phyloP scores from a whole-genome alignment of 768 basidiomycete genomes.

The Omphalotus guepiniiformis region DNA sequence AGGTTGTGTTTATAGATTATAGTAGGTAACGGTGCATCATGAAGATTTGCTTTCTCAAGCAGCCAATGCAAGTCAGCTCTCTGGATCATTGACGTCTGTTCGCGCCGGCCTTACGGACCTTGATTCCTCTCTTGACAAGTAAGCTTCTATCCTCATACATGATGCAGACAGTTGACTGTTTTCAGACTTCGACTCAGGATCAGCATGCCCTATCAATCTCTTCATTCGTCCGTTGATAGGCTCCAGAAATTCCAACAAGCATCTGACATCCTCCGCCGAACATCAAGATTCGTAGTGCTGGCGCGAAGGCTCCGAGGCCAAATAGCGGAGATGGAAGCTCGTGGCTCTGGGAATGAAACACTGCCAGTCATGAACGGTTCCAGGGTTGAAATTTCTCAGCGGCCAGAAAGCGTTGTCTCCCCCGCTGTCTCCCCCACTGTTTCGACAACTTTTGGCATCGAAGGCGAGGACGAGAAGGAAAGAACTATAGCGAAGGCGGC shows the following conservation, averaged over 20 bases:
- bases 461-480: constrained; percentile 75
- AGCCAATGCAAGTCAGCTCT: constrained; percentile 66
- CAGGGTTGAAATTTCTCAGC: too few species aligned
- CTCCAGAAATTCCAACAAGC: constrained; percentile 80
- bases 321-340: constrained; percentile 64
- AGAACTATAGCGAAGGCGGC: constrained; percentile 90
- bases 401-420: too few species aligned
- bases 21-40: constrained; percentile 78
- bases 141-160: constrained; percentile 15
- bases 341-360: constrained; percentile 8
- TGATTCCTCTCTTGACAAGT: constrained; percentile 77
- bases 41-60: constrained; percentile 79
- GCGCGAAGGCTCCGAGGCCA: constrained; percentile 80
- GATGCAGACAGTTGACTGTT: constrained; percentile 1
- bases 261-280: constrained; percentile 79
- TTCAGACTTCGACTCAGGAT: constrained; percentile 81
- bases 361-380: too few species aligned
- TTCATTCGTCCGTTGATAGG: constrained; percentile 66
- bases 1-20: too few species aligned
- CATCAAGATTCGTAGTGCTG: constrained; percentile 80
- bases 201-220: constrained; percentile 72
- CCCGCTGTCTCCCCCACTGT: too few species aligned
- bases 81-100: constrained; percentile 65
- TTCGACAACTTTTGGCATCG: constrained; percentile 17
- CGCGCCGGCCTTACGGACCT: constrained; percentile 69